These are phyloP conservation scores for Mollisia scopiformis DNA, from an alignment of 2,329 filamentous ascomycete species.

Conservation along the genomic window DNA sequence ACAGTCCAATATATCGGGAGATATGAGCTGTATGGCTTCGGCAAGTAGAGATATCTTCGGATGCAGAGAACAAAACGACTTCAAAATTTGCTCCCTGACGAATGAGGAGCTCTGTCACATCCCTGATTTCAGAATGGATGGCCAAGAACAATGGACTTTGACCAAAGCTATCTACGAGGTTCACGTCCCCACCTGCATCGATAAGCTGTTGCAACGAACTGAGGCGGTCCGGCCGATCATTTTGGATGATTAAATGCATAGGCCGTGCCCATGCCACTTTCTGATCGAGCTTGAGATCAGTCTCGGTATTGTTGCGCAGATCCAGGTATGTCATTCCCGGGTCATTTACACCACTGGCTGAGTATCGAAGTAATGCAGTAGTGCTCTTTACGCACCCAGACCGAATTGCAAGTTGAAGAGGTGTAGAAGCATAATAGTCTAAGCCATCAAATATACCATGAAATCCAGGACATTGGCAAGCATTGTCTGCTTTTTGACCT, in stretches of 20 bases:
- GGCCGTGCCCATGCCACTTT: background rate
- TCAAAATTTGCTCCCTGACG: background rate
- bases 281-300: background rate
- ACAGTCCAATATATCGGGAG: background rate
- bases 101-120: background rate
- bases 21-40: background rate
- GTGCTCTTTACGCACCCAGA: no score
- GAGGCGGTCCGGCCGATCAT: background rate
- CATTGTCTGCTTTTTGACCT: no score
- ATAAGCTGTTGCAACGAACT: background rate
- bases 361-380: background rate
- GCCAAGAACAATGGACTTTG: background rate
- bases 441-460: background rate
- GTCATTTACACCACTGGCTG: background rate
- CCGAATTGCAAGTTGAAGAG: background rate
- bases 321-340: background rate
- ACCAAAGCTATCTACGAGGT: background rate
- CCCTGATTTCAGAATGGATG: background rate
- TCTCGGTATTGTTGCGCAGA: background rate
- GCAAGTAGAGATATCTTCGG: background rate
- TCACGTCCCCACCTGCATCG: background rate
- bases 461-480: background rate
- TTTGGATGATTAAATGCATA: background rate
- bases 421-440: background rate
- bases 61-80: background rate